Conservation (phyloP, 768 basidiomycete genomes). For the Tylopilus sp. region DNA sequence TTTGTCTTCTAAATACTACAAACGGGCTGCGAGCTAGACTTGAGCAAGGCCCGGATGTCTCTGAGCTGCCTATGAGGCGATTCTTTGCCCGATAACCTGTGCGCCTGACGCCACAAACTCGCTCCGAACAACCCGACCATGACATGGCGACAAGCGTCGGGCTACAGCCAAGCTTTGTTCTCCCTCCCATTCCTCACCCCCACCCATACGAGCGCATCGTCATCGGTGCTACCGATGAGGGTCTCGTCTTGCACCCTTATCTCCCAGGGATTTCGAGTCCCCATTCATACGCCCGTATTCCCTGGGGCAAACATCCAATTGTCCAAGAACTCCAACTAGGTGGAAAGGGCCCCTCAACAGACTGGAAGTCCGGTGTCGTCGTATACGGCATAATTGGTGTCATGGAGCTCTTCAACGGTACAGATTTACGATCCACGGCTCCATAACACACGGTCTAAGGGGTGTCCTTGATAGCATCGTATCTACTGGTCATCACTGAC, state of each 20-base stretch:
- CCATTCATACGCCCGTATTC: conserved; percentile 43
- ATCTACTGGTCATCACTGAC: conserved; percentile 69
- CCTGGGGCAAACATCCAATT: conserved; percentile 56
- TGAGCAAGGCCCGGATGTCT: no score
- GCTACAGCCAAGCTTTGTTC: conserved; percentile 59
- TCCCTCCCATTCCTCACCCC: conserved; percentile 74
- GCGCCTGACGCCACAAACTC: background rate
- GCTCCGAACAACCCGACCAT: background rate
- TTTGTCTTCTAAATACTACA: conserved; percentile 4
- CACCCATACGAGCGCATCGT: conserved; percentile 67
- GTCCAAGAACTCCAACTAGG: conserved; percentile 48
- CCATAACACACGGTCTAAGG: conserved; percentile 10
- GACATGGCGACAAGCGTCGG: conserved; percentile 9
- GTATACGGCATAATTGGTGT: conserved; percentile 78
- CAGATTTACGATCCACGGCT: background rate
- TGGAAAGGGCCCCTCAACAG: conserved; percentile 32
- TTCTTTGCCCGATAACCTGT: conserved; percentile 24
- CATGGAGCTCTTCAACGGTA: conserved; percentile 70
- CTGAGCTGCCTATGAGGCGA: conserved; percentile 28
- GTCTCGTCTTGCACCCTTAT: conserved; percentile 66
- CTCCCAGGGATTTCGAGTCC: conserved; percentile 27
- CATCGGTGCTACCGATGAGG: conserved; percentile 54
- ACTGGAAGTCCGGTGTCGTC: conserved; percentile 57
- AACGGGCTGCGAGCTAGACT: background rate
- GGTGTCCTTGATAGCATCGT: conserved; percentile 50